Evolutionary conservation across 2,329 filamentous ascomycete species (phyloP), one percentile per base, ranked within the genome.

Genomic region (Cephalotrichum gorgonifer): DNA sequence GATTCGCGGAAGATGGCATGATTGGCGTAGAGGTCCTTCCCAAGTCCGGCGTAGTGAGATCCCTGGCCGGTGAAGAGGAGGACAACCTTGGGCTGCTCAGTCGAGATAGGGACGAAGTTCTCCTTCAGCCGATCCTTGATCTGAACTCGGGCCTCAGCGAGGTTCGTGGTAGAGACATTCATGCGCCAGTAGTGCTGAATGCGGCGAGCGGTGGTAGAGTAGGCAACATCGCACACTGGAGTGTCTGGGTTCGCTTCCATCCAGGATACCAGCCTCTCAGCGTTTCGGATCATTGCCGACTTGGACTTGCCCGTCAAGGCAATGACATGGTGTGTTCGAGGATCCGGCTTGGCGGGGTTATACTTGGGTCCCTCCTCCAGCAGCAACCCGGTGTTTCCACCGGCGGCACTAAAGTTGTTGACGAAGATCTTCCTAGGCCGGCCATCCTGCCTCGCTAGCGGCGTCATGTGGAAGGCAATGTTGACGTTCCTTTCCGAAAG

Each of bases 381-480:
- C 6, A 87, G 62, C 23, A 86, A 61, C 15, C 80, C 78, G 1
- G 83, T 85, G 63, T 88, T 88, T 30, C 84, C 83, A 54, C 83
- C 83, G 48, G 83, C 81, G 6, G 83, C 84, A 53, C 77, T 78
- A 59, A 85, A 86, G 65, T 85, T 85, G 67, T 87, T 87, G 53
- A 85, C 62, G 51, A 78, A 76, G 8, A 75, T 65, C 5, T 68
- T 63, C 26, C 73, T 66, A 2, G 69, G 70, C 57, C 69, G 69
- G 20, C 67, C 69, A 44, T 76, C 66, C 27, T 62, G 65, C 46
- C 79, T 69, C 51, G 57, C 57, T 62, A 78, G 77, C 0, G 72
- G 69, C 0, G 73, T 75, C 45, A 70, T 59, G 54, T 79, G 66
- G 52, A 75, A 70, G 2, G 78, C 72, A 55, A 85, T 81, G 54